Base-by-base conservation (phyloP, 164 flowering plant species). In the Akebia trifoliata region DNA sequence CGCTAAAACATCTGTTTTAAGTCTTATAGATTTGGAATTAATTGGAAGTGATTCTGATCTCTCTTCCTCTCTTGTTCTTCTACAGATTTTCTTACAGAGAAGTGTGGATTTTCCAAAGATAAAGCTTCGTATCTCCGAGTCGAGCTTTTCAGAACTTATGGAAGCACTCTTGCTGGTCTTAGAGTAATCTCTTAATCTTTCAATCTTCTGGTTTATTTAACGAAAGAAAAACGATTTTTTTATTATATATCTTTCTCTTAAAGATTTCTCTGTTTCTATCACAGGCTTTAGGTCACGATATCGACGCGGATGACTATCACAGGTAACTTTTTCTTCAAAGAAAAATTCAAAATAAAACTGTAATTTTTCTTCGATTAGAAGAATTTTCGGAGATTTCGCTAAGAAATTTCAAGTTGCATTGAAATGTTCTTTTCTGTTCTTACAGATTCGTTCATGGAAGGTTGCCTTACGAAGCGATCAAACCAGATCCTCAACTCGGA, bases 161-260 rank as follows among this genome's bases (percentile, higher is more conserved):
- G 97, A 57, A 90, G 93, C 75, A 56, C 97, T 21, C 81, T 90
- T 17, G 95, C 93, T 32, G 97, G 95, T 29, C 67, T 90, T 15
- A 74, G 90, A 57, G 97, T 90, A 79, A 65, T 21, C 4, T 26
- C 2, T 54, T 24, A 26, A 44, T 2, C 21, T 37, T 54, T 1
- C 35, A 24, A 17, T 36, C 1, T 2, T 24, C 29, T n/a, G 10
- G 3, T 2, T n/a, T 26, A 6, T 24, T 35, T 2, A 0, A 21
- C 0, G 7, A 24, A 32, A 4, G 0, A 38, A 56, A 11, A 12
- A 8, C 15, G n/a, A 24, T 17, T 15, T 2, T 10, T 21, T n/a
- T 28, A 12, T 4, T 24, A 14, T 11, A 22, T 46, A 18, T 6
- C 3, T 22, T 45, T 32, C n/a, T n/a, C n/a, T n/a, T n/a, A n/a